phyloP scores from a whole-genome alignment of 768 basidiomycete genomes.

The Lactifluus volemus region DNA sequence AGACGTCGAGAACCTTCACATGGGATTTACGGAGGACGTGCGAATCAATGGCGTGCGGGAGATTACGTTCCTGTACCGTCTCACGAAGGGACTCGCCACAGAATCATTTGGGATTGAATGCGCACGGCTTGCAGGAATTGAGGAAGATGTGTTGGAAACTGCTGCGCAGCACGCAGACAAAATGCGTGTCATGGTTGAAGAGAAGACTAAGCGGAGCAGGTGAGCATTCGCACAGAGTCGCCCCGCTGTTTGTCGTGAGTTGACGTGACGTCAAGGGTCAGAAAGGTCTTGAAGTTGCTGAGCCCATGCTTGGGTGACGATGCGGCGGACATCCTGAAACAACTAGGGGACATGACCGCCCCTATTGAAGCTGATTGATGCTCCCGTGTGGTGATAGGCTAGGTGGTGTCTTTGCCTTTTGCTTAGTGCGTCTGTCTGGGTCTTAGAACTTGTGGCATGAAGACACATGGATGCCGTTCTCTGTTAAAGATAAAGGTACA shows the following conservation, averaged over 20 bases:
- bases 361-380: background rate
- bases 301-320: background rate
- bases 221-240: constrained; percentile 19
- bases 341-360: background rate
- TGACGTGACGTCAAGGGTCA: constrained; percentile 1
- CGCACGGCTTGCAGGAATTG: constrained; percentile 77
- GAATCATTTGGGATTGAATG: constrained; percentile 93
- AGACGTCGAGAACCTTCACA: constrained; percentile 72
- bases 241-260: background rate
- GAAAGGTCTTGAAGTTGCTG: constrained; percentile 11
- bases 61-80: constrained; percentile 80
- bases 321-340: background rate
- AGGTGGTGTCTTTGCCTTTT: too few relatives aligned
- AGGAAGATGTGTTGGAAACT: constrained; percentile 52
- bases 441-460: too few relatives aligned
- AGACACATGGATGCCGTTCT: too few relatives aligned
- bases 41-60: constrained; percentile 66
- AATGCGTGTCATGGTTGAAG: constrained; percentile 47
- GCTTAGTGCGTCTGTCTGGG: too few relatives aligned
- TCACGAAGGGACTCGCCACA: constrained; percentile 63
- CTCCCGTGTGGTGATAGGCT: too few relatives aligned
- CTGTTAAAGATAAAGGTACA: too few relatives aligned
- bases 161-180: constrained; percentile 46
- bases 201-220: constrained; percentile 43
- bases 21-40: constrained; percentile 68